These are phyloP conservation scores for Pseudopyrenochaeta lycopersici DNA, from an alignment of 2,329 filamentous ascomycete species.

Conservation along the genomic window DNA sequence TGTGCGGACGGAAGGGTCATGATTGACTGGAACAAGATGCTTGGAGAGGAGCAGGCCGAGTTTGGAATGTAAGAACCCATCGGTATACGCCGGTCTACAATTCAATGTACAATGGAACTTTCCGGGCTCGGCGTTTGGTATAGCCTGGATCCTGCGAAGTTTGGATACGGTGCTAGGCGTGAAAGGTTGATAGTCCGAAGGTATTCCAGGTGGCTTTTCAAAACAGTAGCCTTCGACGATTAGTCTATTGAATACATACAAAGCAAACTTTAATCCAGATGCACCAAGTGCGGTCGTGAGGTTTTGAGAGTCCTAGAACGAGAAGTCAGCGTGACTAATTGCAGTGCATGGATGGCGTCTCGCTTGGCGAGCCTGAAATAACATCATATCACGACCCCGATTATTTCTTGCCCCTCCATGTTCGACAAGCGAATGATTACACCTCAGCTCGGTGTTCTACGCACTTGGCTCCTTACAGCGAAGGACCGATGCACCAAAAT, in stretches of 20 bases:
- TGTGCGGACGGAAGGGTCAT: constrained; percentile 21
- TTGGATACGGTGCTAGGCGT: background rate
- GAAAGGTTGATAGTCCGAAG: background rate
- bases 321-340: background rate
- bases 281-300: background rate
- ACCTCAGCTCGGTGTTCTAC: background rate
- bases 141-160: background rate
- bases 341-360: background rate
- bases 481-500: background rate
- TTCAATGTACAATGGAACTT: background rate
- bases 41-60: constrained; percentile 25
- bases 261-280: background rate
- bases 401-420: background rate
- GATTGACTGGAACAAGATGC: constrained; percentile 34
- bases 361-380: background rate
- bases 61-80: background rate
- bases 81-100: background rate
- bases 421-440: background rate
- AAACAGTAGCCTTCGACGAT: no score
- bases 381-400: background rate
- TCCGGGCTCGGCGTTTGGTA: background rate
- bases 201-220: background rate
- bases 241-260: background rate
- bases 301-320: background rate
- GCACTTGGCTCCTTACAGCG: background rate